Evolutionary conservation across 2,329 filamentous ascomycete species (phyloP).

Genomic region (Ascochyta pisi): DNA sequence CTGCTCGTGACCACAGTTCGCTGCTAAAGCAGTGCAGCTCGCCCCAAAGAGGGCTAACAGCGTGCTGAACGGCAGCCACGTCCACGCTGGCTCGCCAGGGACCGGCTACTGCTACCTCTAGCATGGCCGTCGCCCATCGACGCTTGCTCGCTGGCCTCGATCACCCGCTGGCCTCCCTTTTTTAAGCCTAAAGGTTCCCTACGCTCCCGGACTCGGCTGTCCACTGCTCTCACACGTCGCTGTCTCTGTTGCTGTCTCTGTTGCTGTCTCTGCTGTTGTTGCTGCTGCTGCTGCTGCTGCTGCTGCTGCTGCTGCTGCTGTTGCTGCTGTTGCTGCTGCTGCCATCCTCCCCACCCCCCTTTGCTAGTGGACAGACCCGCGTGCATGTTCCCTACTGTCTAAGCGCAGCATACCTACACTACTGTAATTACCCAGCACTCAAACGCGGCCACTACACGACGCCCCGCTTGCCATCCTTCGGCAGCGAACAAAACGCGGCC

Average conservation of each 20-base stretch:
- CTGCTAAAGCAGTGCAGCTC: conserved; percentile 2
- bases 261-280: not conserved
- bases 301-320: too few relatives aligned
- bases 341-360: not conserved
- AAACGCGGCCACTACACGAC: conserved; percentile 23
- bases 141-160: conserved; percentile 9
- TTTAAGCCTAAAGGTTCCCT: conserved; percentile 11
- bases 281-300: too few relatives aligned
- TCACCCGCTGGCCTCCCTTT: conserved; percentile 16
- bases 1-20: conserved; percentile 9
- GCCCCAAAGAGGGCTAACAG: not conserved
- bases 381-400: conserved; percentile 9
- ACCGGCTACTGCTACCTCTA: conserved; percentile 6
- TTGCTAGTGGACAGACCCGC: not conserved
- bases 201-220: conserved; percentile 1
- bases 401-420: conserved; percentile 18
- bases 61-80: conserved; percentile 15
- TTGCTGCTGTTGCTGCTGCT: not conserved
- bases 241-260: conserved; percentile 2
- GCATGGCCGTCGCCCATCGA: conserved; percentile 11
- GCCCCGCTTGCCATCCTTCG: conserved; percentile 28
- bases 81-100: conserved; percentile 7
- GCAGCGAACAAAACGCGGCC: conserved; percentile 22
- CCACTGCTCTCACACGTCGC: conserved; percentile 3
- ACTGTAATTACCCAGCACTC: conserved; percentile 21